These are phyloP conservation scores for Umbelopsis ramanniana DNA, from an alignment of 192 early-diverging fungal species.

Conservation along the genomic window DNA sequence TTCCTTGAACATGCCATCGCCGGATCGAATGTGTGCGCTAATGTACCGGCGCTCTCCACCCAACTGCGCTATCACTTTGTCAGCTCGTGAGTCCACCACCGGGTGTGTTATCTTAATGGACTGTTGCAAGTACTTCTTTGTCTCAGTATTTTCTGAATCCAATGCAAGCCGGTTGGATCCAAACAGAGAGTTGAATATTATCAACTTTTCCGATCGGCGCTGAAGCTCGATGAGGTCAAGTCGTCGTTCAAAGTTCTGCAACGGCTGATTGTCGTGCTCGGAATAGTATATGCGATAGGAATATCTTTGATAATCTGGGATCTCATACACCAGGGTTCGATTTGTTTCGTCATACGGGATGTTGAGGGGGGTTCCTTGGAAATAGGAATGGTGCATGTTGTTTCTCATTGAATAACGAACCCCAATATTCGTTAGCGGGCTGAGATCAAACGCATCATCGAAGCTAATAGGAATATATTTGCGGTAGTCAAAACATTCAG, in stretches of 20 bases:
- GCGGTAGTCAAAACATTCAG: slow-evolving; percentile 33
- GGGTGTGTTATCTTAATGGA: slow-evolving; percentile 36
- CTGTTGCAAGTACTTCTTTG: slow-evolving; percentile 26
- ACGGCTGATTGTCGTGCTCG: slow-evolving; percentile 27
- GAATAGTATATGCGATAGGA: slow-evolving; percentile 51
- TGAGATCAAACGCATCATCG: slow-evolving; percentile 34
- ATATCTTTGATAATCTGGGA: slow-evolving; percentile 46
- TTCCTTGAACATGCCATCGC: slow-evolving; percentile 34
- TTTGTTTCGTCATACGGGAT: slow-evolving; percentile 37
- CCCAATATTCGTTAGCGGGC: slow-evolving; percentile 21
- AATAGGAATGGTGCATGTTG: slow-evolving; percentile 41
- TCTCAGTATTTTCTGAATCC: slow-evolving; percentile 34
- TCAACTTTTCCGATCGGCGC: slow-evolving; percentile 43
- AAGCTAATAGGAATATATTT: slow-evolving; percentile 29
- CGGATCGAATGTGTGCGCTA: slow-evolving; percentile 38
- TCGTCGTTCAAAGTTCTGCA: slow-evolving; percentile 33
- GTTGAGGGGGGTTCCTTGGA: slow-evolving; percentile 42
- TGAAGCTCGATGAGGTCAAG: slow-evolving; percentile 43
- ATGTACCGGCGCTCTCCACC: slow-evolving; percentile 38
- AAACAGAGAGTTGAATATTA: slow-evolving; percentile 54
- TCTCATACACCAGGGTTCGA: slow-evolving; percentile 14
- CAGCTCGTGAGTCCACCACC: slow-evolving; percentile 40
- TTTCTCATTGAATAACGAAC: slow-evolving; percentile 27
- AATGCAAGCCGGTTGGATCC: slow-evolving; percentile 47
- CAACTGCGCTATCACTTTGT: slow-evolving; percentile 42